These are phyloP conservation scores for Diaporthe humulicola DNA, from an alignment of 2,329 filamentous ascomycete genomes.

Conservation along the genomic window DNA sequence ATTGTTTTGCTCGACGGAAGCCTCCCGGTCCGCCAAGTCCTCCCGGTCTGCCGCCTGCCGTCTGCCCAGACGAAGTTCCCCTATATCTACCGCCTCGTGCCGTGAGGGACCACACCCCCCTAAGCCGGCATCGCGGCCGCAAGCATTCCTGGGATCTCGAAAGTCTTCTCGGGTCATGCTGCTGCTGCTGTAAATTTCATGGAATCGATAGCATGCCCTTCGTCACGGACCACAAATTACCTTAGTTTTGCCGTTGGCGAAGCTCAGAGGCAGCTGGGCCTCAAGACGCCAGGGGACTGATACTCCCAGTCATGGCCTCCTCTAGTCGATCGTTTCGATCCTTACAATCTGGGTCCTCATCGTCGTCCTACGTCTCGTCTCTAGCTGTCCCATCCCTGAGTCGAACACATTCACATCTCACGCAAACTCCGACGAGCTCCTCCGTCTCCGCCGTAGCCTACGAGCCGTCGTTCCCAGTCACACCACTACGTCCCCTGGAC, in stretches of 20 bases:
- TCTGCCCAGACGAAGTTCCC: not conserved
- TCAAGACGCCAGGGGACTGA: constrained; percentile 42
- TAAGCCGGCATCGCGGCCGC: constrained; percentile 7
- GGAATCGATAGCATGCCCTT: constrained; percentile 34
- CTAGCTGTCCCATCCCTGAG: constrained; percentile 55
- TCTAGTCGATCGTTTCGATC: constrained; percentile 41
- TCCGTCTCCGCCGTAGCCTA: constrained; percentile 58
- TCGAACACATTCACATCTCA: constrained; percentile 57
- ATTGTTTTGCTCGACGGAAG: constrained; percentile 5
- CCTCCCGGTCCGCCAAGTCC: constrained; percentile 10
- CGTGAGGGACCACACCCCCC: not conserved
- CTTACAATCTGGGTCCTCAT: constrained; percentile 56
- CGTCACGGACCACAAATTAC: not conserved
- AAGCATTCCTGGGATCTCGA: not conserved
- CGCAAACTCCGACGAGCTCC: constrained; percentile 60
- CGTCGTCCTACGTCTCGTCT: constrained; percentile 63
- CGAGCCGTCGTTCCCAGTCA: constrained; percentile 55
- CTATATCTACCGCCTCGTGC: constrained; percentile 21
- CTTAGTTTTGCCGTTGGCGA: constrained; percentile 27
- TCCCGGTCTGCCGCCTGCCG: not conserved
- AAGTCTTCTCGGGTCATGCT: not conserved
- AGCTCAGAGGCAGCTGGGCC: constrained; percentile 40
- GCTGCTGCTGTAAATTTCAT: constrained; percentile 5
- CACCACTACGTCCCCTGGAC: constrained; percentile 60
- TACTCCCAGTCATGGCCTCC: constrained; percentile 52